Conservation (phyloP, 371 early-diverging fungal species). For the Funneliformis caledonium region DNA sequence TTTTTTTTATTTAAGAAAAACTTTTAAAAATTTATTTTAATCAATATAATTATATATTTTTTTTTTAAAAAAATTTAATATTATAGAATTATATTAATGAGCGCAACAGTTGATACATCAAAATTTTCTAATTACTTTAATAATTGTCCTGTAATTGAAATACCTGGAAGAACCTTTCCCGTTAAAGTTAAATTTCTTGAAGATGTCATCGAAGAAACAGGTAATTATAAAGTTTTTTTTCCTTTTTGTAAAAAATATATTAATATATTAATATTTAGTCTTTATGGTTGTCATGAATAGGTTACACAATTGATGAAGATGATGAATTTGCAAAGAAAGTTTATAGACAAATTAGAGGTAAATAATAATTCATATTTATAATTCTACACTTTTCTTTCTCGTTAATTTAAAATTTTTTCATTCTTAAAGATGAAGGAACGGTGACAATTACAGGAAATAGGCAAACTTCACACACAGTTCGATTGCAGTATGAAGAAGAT, state of each 20-base stretch:
- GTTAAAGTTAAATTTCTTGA: slow-evolving; percentile 72
- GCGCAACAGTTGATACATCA: slow-evolving; percentile 76
- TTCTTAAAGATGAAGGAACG: slow-evolving; percentile 47
- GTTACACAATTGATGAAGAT: slow-evolving; percentile 63
- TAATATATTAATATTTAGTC: slow-evolving; percentile 44
- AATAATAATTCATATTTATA: background rate
- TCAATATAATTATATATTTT: background rate
- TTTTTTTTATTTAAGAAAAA: no score
- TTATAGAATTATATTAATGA: slow-evolving; percentile 68
- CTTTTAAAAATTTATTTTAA: background rate
- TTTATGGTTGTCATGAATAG: slow-evolving; percentile 50
- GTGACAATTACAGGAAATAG: slow-evolving; percentile 55
- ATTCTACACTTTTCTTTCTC: background rate
- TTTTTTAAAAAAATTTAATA: background rate
- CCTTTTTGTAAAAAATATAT: background rate
- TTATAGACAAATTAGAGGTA: background rate
- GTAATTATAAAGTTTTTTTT: slow-evolving; percentile 19
- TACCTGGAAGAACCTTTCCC: slow-evolving; percentile 84
- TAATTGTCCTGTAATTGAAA: slow-evolving; percentile 68
- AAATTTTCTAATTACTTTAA: slow-evolving; percentile 66
- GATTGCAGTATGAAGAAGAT: slow-evolving; percentile 54
- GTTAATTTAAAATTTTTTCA: background rate
- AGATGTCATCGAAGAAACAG: slow-evolving; percentile 56
- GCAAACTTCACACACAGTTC: slow-evolving; percentile 55
- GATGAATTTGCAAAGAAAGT: slow-evolving; percentile 56